Conservation (phyloP, 73 alveolate genomes). For the Paramecium tetraurelia region DNA sequence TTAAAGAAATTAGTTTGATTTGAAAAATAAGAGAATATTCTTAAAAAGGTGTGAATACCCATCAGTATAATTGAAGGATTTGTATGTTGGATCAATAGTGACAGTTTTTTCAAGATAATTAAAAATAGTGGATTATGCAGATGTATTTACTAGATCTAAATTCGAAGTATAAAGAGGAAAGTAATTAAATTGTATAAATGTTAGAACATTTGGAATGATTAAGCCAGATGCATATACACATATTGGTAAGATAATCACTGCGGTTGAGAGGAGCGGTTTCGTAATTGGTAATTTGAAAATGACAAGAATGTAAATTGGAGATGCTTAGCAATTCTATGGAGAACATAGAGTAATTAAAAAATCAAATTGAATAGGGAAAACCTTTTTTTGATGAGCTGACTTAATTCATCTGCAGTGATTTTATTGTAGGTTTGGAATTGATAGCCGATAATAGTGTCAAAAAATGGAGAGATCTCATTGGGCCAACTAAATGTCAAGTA, state of each 20-base stretch:
- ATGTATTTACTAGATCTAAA: conserved; percentile 84
- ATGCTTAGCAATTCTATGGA: conserved; percentile 85
- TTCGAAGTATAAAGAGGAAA: conserved; percentile 76
- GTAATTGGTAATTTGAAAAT: conserved; percentile 88
- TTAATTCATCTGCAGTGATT: conserved; percentile 89
- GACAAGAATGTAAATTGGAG: conserved; percentile 79
- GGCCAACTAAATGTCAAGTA: conserved; percentile 87
- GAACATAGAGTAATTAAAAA: conserved; percentile 58
- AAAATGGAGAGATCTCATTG: conserved; percentile 90
- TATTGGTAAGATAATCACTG: conserved; percentile 90
- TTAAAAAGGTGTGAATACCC: conserved; percentile 89
- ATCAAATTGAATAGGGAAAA: conserved; percentile 67
- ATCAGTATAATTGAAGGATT: conserved; percentile 76
- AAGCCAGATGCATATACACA: conserved; percentile 95
- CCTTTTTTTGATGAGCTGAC: conserved; percentile 85
- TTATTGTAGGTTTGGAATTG: conserved; percentile 92
- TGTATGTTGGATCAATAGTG: conserved; percentile 87
- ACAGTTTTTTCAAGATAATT: conserved; percentile 91
- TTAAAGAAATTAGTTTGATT: conserved; percentile 74
- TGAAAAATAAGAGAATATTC: conserved; percentile 88
- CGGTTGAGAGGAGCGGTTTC: conserved; percentile 83
- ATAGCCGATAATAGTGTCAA: conserved; percentile 88
- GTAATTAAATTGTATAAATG: conserved; percentile 45
- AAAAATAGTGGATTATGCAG: conserved; percentile 93
- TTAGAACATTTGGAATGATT: conserved; percentile 94